Percentiles rank a stretch among this genome's conserved stretches.
These are phyloP conservation scores for Phytophthora boehmeriae DNA, from an alignment of 352 stramenopile genomes.

Conservation along the genomic window DNA sequence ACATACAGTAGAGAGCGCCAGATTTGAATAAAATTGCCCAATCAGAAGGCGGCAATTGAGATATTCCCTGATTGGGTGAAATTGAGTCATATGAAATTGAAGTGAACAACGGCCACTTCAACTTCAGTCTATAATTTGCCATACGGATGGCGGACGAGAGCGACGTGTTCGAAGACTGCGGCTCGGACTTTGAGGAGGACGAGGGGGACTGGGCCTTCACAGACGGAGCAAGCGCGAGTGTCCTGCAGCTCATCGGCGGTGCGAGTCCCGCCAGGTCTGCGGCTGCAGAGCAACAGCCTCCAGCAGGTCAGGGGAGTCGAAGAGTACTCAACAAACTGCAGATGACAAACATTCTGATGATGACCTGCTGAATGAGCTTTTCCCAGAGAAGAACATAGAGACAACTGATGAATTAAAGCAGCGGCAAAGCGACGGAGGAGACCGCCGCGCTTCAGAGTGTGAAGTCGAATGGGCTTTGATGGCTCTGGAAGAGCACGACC, in stretches of 20 bases:
- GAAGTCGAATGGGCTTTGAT: constrained; percentile 29
- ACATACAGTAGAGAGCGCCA: constrained; percentile 6
- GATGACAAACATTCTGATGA: constrained; percentile 7
- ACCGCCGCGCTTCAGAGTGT: constrained; percentile 6
- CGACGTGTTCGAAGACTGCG: constrained; percentile 61
- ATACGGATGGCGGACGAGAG: constrained; percentile 15
- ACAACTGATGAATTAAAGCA: not conserved
- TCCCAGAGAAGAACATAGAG: constrained; percentile 19
- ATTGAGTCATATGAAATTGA: not conserved
- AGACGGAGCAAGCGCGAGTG: constrained; percentile 45
- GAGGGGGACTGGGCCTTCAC: constrained; percentile 30
- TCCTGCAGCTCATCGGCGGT: constrained; percentile 52
- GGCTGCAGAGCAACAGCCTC: not conserved
- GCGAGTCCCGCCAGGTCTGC: constrained; percentile 6
- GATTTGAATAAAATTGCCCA: not conserved
- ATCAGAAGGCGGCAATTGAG: not conserved
- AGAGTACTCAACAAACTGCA: not conserved
- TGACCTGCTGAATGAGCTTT: constrained; percentile 25
- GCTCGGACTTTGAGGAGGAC: constrained; percentile 40
- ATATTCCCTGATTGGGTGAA: constrained; percentile 3
- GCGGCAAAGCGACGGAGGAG: not conserved
- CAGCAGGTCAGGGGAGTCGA: not conserved
- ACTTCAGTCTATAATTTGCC: constrained; percentile 9
- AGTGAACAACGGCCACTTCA: not conserved
- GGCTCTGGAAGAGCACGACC: constrained; percentile 28